Conservation (phyloP, 805 yeast species). For the Metschnikowia gruessii region DNA sequence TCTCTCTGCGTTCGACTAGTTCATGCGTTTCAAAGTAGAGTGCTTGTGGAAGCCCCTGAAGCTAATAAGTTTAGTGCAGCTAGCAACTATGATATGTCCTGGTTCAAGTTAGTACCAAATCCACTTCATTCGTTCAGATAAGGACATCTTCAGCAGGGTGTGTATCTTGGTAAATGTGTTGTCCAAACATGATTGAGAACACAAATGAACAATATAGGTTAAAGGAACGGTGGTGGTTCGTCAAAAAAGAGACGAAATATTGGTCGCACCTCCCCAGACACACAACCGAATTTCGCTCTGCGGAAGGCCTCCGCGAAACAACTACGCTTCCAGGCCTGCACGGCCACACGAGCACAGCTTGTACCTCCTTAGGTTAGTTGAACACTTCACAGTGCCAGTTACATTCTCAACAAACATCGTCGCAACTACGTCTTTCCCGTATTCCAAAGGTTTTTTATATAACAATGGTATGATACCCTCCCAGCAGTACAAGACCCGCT, state of each 20-base stretch:
- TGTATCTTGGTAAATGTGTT: too few species aligned
- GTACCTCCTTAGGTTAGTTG: neutral
- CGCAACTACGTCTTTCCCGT: neutral
- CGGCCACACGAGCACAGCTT: neutral
- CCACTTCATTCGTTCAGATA: too few species aligned
- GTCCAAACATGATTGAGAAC: too few species aligned
- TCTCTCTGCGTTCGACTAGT: too few species aligned
- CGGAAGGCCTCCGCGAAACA: neutral
- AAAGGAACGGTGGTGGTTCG: neutral
- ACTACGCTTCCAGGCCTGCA: neutral
- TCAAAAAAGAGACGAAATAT: neutral
- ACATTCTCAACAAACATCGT: neutral
- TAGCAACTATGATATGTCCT: too few species aligned
- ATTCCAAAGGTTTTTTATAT: neutral
- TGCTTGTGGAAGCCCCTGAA: too few species aligned
- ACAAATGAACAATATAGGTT: too few species aligned
- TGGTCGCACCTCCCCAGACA: neutral
- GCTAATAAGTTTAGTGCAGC: too few species aligned
- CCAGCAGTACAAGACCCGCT: neutral
- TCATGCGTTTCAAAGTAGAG: too few species aligned
- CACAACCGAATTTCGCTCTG: neutral
- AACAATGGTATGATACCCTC: neutral
- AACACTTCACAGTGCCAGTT: neutral
- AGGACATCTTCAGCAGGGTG: too few species aligned
- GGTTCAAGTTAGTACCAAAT: too few species aligned